A percentile compares a stretch with the other conserved stretches of the same genome.
These are phyloP conservation scores for Dipteronia dyeriana DNA, from an alignment of 345 rosid genomes.

Conservation along the genomic window DNA sequence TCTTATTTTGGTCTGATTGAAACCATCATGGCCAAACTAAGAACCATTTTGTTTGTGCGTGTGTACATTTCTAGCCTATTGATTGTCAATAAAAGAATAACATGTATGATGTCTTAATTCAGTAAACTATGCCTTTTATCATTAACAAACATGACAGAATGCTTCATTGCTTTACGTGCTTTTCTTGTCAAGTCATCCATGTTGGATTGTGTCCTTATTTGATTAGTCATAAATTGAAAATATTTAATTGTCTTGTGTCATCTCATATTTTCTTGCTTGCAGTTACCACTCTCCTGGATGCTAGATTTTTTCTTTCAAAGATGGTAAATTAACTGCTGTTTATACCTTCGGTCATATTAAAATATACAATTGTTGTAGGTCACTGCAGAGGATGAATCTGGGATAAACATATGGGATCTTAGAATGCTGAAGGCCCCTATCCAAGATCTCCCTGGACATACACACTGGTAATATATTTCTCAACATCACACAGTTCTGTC, in stretches of 20 bases:
- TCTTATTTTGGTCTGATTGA: neutral
- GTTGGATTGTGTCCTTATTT: neutral
- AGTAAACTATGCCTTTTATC: neutral
- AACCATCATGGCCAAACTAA: neutral
- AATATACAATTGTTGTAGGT: constrained; percentile 41
- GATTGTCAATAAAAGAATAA: neutral
- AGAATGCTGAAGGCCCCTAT: constrained; percentile 67
- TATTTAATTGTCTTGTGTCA: neutral
- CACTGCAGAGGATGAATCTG: constrained; percentile 80
- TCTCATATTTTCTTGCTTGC: constrained; percentile 6
- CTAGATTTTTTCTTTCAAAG: constrained; percentile 1
- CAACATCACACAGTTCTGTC: constrained; percentile 9
- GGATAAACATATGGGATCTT: constrained; percentile 76
- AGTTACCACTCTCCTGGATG: neutral
- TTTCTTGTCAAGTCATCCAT: neutral
- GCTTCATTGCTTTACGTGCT: neutral
- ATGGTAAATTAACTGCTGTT: neutral
- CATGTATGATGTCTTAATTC: neutral
- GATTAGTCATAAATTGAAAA: neutral
- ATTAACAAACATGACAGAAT: neutral
- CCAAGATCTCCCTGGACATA: constrained; percentile 78
- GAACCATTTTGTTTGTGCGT: neutral
- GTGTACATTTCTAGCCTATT: neutral
- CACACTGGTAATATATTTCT: constrained; percentile 60
- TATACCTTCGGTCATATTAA: neutral